Conservation (phyloP, 2,329 filamentous ascomycete genomes). For the Chaetomiaceae sp. region DNA sequence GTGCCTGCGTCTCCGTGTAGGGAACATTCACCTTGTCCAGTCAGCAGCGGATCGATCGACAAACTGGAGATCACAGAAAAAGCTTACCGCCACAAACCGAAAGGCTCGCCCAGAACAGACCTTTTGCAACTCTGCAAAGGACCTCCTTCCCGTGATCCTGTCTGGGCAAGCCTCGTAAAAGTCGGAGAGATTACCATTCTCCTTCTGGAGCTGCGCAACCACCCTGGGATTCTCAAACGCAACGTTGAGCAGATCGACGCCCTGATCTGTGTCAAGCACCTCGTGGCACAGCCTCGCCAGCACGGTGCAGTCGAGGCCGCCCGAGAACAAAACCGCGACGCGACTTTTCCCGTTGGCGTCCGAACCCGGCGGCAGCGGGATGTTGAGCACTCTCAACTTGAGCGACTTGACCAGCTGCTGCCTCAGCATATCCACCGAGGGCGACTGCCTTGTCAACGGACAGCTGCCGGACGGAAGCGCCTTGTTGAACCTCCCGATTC, state of each 20-base stretch:
- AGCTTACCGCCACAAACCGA: conserved; percentile 70
- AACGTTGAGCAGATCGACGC: conserved; percentile 87
- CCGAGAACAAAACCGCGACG: conserved; percentile 84
- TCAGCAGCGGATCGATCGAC: conserved; percentile 1
- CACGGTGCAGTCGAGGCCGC: conserved; percentile 87
- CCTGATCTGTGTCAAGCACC: conserved; percentile 60
- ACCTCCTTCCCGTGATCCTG: conserved; percentile 76
- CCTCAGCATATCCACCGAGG: conserved; percentile 50
- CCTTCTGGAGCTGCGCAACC: conserved; percentile 48
- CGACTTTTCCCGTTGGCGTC: conserved; percentile 38
- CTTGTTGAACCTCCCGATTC: conserved; percentile 50
- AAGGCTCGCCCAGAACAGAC: conserved; percentile 68
- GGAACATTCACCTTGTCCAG: conserved; percentile 65
- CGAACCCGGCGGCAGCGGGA: conserved; percentile 49
- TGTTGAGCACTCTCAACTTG: conserved; percentile 56
- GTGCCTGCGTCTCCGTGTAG: conserved; percentile 65
- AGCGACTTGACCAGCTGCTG: conserved; percentile 57
- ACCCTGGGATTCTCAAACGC: conserved; percentile 91
- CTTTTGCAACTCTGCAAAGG: conserved; percentile 66
- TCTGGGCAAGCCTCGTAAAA: conserved; percentile 85
- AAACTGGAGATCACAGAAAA: not conserved
- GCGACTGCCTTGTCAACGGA: conserved; percentile 37
- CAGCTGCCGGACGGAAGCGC: conserved; percentile 33
- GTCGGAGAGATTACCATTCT: conserved; percentile 25
- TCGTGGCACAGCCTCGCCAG: conserved; percentile 78